A percentile compares a stretch with the other conserved stretches of the same genome.
Conservation (phyloP, 768 basidiomycete species). For the Boletus tylopilopsis region DNA sequence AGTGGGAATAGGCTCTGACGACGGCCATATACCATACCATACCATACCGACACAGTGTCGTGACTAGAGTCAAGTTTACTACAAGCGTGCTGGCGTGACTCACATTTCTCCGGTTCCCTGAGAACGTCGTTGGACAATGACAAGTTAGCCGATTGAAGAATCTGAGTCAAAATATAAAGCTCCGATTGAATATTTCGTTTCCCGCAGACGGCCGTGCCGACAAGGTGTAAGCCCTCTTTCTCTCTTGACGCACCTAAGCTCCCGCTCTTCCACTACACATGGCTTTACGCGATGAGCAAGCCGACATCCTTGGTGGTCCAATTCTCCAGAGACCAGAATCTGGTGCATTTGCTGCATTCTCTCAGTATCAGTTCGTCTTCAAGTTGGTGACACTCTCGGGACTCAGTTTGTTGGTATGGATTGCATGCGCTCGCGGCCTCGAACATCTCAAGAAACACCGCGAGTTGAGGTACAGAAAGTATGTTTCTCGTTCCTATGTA, state of each 20-base stretch:
- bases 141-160: too few relatives aligned
- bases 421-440: constrained; percentile 36
- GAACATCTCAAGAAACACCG: constrained; percentile 51
- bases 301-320: constrained; percentile 68
- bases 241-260: constrained; percentile 23
- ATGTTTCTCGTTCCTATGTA: constrained; percentile 21
- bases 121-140: too few relatives aligned
- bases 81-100: too few relatives aligned
- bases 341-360: constrained; percentile 30
- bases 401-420: constrained; percentile 35
- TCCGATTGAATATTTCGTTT: constrained; percentile 23
- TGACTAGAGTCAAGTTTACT: too few relatives aligned
- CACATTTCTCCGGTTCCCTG: too few relatives aligned
- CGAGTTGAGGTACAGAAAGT: constrained; percentile 67
- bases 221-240: constrained; percentile 1
- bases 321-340: constrained; percentile 36
- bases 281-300: constrained; percentile 52
- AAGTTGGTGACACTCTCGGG: constrained; percentile 35
- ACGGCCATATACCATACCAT: too few relatives aligned
- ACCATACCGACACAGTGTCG: too few relatives aligned
- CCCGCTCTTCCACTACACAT: constrained; percentile 37
- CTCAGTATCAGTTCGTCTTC: constrained; percentile 35
- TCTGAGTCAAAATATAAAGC: constrained; percentile 5
- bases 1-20: constrained; percentile 43
- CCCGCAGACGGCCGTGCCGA: constrained; percentile 22